A percentile compares a stretch with the other conserved stretches of the same genome.
These are phyloP conservation scores for Kuraishia capsulata DNA, from an alignment of 805 yeast genomes.

Conservation along the genomic window DNA sequence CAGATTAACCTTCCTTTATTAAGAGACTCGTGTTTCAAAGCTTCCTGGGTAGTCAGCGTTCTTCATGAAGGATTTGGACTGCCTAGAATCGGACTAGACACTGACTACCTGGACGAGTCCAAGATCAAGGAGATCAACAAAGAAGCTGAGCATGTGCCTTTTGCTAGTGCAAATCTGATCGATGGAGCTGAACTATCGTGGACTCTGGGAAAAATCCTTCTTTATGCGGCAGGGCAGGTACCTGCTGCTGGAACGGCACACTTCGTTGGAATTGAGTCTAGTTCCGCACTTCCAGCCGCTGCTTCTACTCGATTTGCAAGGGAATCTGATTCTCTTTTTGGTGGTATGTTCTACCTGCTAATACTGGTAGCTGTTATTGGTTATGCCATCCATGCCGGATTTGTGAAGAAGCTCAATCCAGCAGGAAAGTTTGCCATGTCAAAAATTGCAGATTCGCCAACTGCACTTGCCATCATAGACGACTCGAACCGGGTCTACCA, in stretches of 20 bases:
- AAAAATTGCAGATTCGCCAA: not conserved
- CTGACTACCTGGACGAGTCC: constrained; percentile 15
- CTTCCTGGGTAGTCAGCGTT: constrained; percentile 86
- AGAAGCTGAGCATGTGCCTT: constrained; percentile 38
- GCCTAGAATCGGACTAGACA: constrained; percentile 60
- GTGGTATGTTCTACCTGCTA: not conserved
- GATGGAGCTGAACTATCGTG: constrained; percentile 86
- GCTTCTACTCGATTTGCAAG: not conserved
- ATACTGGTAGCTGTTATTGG: not conserved
- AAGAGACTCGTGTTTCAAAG: constrained; percentile 82
- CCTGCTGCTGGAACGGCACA: constrained; percentile 7
- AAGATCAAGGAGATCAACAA: constrained; percentile 15
- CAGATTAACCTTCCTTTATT: constrained; percentile 48
- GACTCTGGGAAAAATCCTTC: constrained; percentile 84
- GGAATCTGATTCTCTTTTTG: not conserved
- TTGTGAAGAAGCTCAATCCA: not conserved
- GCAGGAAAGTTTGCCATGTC: not conserved
- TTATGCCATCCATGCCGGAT: not conserved
- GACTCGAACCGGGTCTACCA: not conserved
- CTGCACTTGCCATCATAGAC: not conserved
- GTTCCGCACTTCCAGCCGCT: not conserved
- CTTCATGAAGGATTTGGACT: constrained; percentile 88
- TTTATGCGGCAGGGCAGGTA: constrained; percentile 73
- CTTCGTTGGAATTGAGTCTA: not conserved
- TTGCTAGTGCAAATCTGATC: constrained; percentile 74